A percentile compares a stretch with the other conserved stretches of the same genome.
These are phyloP conservation scores for Fraxinus dipetala DNA, from an alignment of 305 asterid species.

Conservation along the genomic window DNA sequence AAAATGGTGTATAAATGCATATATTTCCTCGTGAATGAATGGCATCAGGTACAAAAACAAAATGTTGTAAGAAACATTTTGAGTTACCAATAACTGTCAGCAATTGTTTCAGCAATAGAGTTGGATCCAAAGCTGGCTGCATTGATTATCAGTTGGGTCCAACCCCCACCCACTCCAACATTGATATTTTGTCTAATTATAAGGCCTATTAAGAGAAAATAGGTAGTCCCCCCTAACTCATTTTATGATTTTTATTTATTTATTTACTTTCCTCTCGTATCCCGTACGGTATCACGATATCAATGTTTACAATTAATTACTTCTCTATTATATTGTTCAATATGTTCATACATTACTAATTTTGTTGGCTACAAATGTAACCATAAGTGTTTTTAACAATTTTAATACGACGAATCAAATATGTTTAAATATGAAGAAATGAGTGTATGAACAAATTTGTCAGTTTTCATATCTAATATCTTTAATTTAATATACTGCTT, in stretches of 20 bases:
- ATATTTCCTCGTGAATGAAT: not conserved
- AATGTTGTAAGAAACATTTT: not conserved
- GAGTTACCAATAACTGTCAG: not conserved
- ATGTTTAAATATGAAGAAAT: not conserved
- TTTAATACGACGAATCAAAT: not conserved
- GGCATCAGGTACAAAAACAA: not conserved
- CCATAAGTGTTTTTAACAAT: not conserved
- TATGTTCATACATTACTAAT: not conserved
- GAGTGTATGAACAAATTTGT: not conserved
- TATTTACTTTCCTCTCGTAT: not conserved
- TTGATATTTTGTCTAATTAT: not conserved
- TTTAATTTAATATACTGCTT: not conserved
- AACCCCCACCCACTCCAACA: constrained; percentile 1
- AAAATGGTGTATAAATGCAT: not conserved
- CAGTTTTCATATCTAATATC: not conserved
- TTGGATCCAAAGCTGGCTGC: constrained; percentile 1
- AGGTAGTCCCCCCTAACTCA: not conserved
- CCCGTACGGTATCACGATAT: not conserved
- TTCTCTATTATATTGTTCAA: too few species aligned
- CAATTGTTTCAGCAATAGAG: not conserved
- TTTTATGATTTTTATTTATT: not conserved
- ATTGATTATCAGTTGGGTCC: constrained; percentile 4
- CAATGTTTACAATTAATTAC: not conserved
- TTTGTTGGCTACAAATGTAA: not conserved
- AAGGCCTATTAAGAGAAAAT: not conserved